phyloP scores from a whole-genome alignment of 2,329 filamentous ascomycete species.

The Talaromyces sp. region DNA sequence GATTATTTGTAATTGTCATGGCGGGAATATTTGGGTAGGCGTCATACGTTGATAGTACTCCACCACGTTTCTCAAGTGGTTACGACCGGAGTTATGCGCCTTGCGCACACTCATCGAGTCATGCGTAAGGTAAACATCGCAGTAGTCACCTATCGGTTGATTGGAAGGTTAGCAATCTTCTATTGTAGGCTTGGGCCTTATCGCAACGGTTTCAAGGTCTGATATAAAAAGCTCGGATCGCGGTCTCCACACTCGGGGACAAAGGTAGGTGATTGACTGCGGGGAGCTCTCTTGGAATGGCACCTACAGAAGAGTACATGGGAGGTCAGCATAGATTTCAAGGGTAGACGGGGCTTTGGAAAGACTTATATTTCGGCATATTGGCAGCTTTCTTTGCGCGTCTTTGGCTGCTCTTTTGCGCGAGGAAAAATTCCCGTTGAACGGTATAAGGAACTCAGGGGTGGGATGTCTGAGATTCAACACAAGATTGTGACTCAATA shows the following conservation, averaged over 20 bases:
- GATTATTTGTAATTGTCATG: not conserved
- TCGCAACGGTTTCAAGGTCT: not conserved
- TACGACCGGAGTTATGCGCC: constrained; percentile 94
- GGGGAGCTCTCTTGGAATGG: not conserved
- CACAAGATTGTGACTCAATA: no score
- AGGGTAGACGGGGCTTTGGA: constrained; percentile 7
- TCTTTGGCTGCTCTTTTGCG: constrained; percentile 19
- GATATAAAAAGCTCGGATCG: constrained; percentile 3
- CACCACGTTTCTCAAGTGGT: constrained; percentile 95
- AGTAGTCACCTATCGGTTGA: constrained; percentile 73
- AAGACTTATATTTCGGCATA: constrained; percentile 83
- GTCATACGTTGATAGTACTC: constrained; percentile 90
- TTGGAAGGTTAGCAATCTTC: constrained; percentile 10
- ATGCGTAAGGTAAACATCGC: constrained; percentile 99
- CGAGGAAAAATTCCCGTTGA: constrained; percentile 24
- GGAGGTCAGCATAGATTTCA: constrained; percentile 39
- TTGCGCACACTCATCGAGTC: constrained; percentile 99
- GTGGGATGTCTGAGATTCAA: not conserved
- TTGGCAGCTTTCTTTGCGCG: constrained; percentile 44
- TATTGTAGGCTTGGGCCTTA: not conserved
- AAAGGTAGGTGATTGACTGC: not conserved
- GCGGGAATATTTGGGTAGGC: not conserved
- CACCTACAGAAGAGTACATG: constrained; percentile 70
- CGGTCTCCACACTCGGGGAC: not conserved
- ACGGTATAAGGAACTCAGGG: not conserved